phyloP scores from a whole-genome alignment of 2,329 filamentous ascomycete species.

The Massarina eburnea region DNA sequence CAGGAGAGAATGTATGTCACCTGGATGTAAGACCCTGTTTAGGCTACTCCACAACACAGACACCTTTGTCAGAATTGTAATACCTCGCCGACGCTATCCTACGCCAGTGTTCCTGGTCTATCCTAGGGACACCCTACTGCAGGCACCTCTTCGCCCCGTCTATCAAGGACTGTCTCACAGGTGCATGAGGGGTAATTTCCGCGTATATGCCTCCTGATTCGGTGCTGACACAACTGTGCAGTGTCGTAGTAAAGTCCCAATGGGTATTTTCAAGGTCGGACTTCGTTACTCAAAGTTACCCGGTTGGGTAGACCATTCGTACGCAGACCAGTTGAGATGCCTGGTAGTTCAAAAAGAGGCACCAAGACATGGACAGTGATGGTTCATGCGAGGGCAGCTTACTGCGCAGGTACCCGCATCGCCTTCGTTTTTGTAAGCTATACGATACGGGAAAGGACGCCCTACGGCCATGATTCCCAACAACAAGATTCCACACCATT shows the following conservation, averaged over 20 bases:
- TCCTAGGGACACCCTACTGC: neutral
- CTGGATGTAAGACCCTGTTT: neutral
- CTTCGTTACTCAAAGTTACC: neutral
- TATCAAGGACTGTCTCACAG: neutral
- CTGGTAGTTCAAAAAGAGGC: neutral
- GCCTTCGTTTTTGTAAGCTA: neutral
- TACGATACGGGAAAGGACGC: neutral
- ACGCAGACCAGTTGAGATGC: neutral
- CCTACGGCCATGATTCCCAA: neutral
- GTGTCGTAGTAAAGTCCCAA: neutral
- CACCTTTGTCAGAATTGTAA: neutral
- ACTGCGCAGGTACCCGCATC: slow-evolving; percentile 1
- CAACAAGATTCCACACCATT: too few species aligned
- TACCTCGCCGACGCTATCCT: neutral
- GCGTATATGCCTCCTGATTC: neutral
- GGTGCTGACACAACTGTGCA: neutral
- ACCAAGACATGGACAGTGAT: neutral
- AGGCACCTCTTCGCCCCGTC: neutral
- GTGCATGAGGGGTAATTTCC: slow-evolving; percentile 1
- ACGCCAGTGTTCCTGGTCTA: neutral
- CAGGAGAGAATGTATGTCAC: neutral
- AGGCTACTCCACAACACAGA: neutral
- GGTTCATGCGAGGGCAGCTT: neutral
- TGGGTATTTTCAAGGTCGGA: neutral
- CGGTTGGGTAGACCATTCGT: neutral